Percentiles rank a stretch among this genome's conserved stretches.
Evolutionary conservation across 2,329 filamentous ascomycete genomes (phyloP).

Genomic region (Coleophoma crateriformis): DNA sequence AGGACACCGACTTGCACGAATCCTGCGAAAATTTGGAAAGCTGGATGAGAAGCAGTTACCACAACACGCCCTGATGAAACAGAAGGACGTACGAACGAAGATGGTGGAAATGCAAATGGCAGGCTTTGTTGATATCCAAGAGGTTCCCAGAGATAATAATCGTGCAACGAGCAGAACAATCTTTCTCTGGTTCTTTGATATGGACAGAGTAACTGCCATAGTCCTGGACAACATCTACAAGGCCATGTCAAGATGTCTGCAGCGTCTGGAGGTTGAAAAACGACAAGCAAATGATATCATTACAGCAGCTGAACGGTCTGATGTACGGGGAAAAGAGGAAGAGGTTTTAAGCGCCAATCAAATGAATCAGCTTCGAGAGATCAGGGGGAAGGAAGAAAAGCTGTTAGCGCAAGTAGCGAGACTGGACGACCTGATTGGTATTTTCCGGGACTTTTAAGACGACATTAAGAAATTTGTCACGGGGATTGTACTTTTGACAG

Average conservation of each 20-base stretch:
- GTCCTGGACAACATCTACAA: constrained; percentile 83
- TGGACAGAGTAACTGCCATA: constrained; percentile 62
- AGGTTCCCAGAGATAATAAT: constrained; percentile 83
- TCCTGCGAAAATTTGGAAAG: constrained; percentile 81
- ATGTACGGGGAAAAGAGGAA: constrained; percentile 80
- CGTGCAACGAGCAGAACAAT: constrained; percentile 78
- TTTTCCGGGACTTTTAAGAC: constrained; percentile 70
- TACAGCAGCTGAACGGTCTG: constrained; percentile 75
- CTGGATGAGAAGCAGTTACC: constrained; percentile 91
- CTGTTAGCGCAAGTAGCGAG: constrained; percentile 73
- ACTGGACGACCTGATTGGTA: constrained; percentile 78
- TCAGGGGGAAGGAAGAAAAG: constrained; percentile 63
- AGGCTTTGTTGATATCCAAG: constrained; percentile 86
- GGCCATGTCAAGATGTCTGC: constrained; percentile 77
- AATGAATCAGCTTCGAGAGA: constrained; percentile 53
- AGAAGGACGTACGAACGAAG: constrained; percentile 77
- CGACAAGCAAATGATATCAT: constrained; percentile 67
- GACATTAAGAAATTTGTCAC: neutral
- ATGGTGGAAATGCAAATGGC: constrained; percentile 81
- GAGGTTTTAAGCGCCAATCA: constrained; percentile 73
- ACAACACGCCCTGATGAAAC: constrained; percentile 74
- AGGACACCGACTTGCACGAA: constrained; percentile 77
- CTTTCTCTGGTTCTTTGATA: constrained; percentile 89
- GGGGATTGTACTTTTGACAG: neutral
- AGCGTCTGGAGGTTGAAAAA: constrained; percentile 73